These are phyloP conservation scores for Babesia ovata DNA, from an alignment of 169 alveolate species.

Conservation along the genomic window DNA sequence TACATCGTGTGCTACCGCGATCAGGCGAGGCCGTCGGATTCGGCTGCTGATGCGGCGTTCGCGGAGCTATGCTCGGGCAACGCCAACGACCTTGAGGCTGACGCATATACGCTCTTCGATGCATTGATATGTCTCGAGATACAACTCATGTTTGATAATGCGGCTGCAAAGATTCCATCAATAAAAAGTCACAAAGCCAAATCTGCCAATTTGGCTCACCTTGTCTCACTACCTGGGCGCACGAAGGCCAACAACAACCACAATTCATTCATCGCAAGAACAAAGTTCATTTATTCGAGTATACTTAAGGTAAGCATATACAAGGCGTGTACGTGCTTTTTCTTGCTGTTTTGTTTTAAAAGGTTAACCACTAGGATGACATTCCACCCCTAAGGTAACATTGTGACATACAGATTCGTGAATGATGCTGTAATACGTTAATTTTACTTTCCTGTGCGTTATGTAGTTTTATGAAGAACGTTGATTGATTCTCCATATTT, in stretches of 20 bases:
- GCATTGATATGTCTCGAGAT: conserved; percentile 77
- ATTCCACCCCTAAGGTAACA: no score
- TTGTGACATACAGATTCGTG: no score
- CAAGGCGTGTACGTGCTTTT: no score
- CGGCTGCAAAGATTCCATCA: conserved; percentile 54
- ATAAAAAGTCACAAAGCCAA: background rate
- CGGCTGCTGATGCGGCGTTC: background rate
- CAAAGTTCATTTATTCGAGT: conserved; percentile 70
- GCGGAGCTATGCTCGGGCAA: conserved; percentile 38
- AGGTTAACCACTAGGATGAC: no score
- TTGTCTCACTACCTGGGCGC: conserved; percentile 1
- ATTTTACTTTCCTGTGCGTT: no score
- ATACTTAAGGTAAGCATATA: conserved; percentile 48
- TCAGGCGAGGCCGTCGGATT: conserved; percentile 7
- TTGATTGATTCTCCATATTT: no score
- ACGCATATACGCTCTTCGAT: conserved; percentile 79
- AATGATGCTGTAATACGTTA: no score
- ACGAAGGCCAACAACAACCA: conserved; percentile 11
- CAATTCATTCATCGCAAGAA: conserved; percentile 75
- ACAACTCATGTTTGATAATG: conserved; percentile 75
- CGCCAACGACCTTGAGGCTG: conserved; percentile 78
- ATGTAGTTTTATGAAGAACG: no score
- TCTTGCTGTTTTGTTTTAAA: no score
- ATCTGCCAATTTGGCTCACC: conserved; percentile 13
- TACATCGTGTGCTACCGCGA: conserved; percentile 68